Percentiles rank a stretch among this genome's conserved stretches.
phyloP scores from a whole-genome alignment of 768 basidiomycete genomes.

The Tephrocybe sp. region DNA sequence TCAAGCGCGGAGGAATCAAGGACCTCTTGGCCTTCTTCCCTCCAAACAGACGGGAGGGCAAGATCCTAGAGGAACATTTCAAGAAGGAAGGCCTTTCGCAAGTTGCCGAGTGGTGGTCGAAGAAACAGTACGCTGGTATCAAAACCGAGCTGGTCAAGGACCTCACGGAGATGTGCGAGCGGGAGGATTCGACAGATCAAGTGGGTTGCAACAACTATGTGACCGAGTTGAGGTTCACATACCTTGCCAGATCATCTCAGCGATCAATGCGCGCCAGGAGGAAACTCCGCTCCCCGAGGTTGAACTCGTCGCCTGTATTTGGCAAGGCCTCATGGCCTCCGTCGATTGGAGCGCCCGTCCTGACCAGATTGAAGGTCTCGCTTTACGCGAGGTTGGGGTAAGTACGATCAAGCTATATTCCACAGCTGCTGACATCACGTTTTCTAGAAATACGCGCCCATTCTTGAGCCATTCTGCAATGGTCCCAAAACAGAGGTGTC shows the following conservation, averaged over 20 bases:
- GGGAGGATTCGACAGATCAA: constrained; percentile 65
- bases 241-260: constrained; percentile 62
- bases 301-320: constrained; percentile 87
- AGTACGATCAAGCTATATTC: constrained; percentile 26
- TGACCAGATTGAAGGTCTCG: constrained; percentile 89
- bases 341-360: constrained; percentile 89
- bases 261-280: constrained; percentile 70
- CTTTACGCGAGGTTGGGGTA: constrained; percentile 86
- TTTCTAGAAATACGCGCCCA: constrained; percentile 72
- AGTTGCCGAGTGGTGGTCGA: constrained; percentile 93
- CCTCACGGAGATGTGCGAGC: constrained; percentile 68
- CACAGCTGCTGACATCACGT: background rate
- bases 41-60: constrained; percentile 71
- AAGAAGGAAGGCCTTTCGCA: constrained; percentile 73
- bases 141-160: constrained; percentile 75
- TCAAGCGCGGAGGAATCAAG: constrained; percentile 84
- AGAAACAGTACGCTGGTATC: constrained; percentile 81
- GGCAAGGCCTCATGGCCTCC: constrained; percentile 86
- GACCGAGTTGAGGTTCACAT: background rate
- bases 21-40: constrained; percentile 91
- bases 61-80: constrained; percentile 84
- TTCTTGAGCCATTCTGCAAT: constrained; percentile 89
- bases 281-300: constrained; percentile 82
- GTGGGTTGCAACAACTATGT: constrained; percentile 38
- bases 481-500: constrained; percentile 90